Conservation (phyloP, 768 basidiomycete genomes). For the Podaxis rugospora region DNA sequence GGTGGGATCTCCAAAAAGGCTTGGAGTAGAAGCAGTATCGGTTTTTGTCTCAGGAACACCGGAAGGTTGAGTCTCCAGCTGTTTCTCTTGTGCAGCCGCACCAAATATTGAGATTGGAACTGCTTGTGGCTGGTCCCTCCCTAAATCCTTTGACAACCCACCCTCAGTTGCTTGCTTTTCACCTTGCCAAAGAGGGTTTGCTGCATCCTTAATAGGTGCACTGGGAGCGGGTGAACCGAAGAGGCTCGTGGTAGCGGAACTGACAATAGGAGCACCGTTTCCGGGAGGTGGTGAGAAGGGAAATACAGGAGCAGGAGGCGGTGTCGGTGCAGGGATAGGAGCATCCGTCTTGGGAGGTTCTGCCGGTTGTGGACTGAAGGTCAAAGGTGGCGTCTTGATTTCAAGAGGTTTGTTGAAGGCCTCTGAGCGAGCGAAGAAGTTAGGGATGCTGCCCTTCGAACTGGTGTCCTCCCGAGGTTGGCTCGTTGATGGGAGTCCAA, state of each 20-base stretch:
- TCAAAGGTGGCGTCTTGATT: conserved; percentile 21
- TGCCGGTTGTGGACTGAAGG: conserved; percentile 14
- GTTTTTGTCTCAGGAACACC: neutral
- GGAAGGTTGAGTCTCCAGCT: neutral
- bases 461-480: conserved; percentile 1
- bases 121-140: neutral
- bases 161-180: conserved; percentile 21
- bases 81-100: neutral
- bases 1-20: neutral
- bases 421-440: conserved; percentile 60
- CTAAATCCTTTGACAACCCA: neutral
- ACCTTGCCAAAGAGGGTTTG: conserved; percentile 42
- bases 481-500: conserved; percentile 9
- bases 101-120: conserved; percentile 6
- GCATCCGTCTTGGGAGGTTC: conserved; percentile 16
- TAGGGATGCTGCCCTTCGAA: conserved; percentile 37
- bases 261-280: conserved; percentile 8
- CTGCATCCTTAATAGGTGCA: conserved; percentile 32
- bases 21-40: neutral
- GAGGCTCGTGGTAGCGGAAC: conserved; percentile 3
- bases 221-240: conserved; percentile 14
- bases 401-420: conserved; percentile 37
- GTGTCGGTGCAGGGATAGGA: conserved; percentile 2
- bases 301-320: conserved; percentile 7
- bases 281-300: conserved; percentile 11